phyloP scores from a whole-genome alignment of 805 yeast genomes.

The Candida quercuum region DNA sequence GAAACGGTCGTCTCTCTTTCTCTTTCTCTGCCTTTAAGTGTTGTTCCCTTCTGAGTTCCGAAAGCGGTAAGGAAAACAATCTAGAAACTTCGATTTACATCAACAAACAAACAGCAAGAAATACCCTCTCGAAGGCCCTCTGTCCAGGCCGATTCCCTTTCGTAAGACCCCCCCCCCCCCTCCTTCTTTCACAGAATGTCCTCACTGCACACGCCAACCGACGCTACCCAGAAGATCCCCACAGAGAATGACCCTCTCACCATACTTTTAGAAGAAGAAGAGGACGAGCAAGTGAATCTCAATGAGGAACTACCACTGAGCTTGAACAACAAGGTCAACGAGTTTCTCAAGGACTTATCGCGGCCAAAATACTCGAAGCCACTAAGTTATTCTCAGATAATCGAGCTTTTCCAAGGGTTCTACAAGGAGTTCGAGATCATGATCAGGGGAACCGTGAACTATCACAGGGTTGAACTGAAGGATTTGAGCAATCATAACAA shows the following conservation, averaged over 20 bases:
- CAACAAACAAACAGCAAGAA: too few relatives aligned
- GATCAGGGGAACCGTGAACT: slow-evolving; percentile 11
- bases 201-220: not conserved
- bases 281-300: too few relatives aligned
- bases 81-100: too few relatives aligned
- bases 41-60: too few relatives aligned
- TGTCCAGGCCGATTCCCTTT: too few relatives aligned
- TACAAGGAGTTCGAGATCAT: slow-evolving; percentile 14
- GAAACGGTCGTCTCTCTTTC: too few relatives aligned
- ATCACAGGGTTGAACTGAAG: slow-evolving; percentile 4
- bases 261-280: too few relatives aligned
- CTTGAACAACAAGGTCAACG: slow-evolving; percentile 6
- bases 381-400: slow-evolving; percentile 13
- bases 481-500: slow-evolving; percentile 1
- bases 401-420: slow-evolving; percentile 16
- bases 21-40: too few relatives aligned
- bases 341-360: slow-evolving; percentile 16
- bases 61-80: too few relatives aligned
- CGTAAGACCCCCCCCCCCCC: too few relatives aligned
- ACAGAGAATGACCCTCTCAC: not conserved
- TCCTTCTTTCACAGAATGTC: too few relatives aligned
- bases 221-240: not conserved
- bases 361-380: slow-evolving; percentile 20
- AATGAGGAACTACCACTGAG: slow-evolving; percentile 7
- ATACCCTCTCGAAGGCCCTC: too few relatives aligned